Evolutionary conservation across 208 protist species (phyloP).

Genomic region (Crithidia bombi): DNA sequence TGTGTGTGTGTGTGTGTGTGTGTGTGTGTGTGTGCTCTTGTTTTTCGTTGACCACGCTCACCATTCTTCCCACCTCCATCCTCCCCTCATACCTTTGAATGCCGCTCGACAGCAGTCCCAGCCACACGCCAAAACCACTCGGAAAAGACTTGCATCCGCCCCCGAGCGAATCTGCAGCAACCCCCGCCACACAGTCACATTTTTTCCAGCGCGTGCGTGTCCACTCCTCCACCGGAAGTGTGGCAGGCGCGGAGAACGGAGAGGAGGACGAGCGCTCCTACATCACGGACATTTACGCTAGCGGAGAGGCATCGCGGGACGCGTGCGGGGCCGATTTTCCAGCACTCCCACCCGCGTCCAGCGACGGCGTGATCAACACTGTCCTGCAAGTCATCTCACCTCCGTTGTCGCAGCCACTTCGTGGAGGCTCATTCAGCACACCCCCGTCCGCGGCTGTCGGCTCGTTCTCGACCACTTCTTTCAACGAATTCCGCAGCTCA

Average conservation of each 20-base stretch:
- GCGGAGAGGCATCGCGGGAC: too few species aligned
- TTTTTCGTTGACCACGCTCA: too few species aligned
- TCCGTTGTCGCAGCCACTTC: background rate
- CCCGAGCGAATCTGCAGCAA: background rate
- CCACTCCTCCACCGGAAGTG: constrained; percentile 1
- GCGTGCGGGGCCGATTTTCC: too few species aligned
- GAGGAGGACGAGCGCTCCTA: background rate
- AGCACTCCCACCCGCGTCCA: background rate
- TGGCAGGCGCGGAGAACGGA: constrained; percentile 9
- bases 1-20: too few species aligned
- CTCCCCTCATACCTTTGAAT: constrained; percentile 11
- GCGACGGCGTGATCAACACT: background rate
- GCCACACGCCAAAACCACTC: background rate
- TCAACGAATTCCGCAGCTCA: background rate
- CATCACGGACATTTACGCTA: too few species aligned
- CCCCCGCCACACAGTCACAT: background rate
- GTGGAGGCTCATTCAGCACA: background rate
- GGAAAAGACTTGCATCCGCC: background rate
- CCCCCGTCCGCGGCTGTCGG: background rate
- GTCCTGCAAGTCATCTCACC: background rate
- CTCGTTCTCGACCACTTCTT: background rate
- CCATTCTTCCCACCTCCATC: too few species aligned
- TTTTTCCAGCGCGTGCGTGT: background rate
- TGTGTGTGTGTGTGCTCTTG: too few species aligned
- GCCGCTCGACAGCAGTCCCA: constrained; percentile 8